Percentiles rank a stretch among this genome's conserved stretches.
These are phyloP conservation scores for Psilocybe tampanensis DNA, from an alignment of 768 basidiomycete genomes.

Conservation along the genomic window DNA sequence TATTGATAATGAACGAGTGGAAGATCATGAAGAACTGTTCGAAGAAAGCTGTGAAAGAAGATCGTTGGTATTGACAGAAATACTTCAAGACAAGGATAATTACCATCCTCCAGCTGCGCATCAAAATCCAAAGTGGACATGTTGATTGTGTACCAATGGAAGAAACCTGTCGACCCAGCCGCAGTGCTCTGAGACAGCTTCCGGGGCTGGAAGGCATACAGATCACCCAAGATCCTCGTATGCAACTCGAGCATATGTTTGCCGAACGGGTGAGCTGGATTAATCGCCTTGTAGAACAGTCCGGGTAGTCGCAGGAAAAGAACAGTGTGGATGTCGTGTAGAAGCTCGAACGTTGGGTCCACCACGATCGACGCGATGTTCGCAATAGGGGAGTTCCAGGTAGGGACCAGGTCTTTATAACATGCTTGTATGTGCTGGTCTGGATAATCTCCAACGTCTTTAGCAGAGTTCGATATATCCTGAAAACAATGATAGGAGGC, in stretches of 20 bases:
- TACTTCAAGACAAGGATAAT: not conserved
- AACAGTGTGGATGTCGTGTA: constrained; percentile 18
- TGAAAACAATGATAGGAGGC: constrained; percentile 18
- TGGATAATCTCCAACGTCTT: constrained; percentile 11
- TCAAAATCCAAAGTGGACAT: constrained; percentile 12
- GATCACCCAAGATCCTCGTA: constrained; percentile 14
- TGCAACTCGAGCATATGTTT: constrained; percentile 19
- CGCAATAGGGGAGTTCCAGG: constrained; percentile 19
- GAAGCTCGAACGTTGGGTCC: constrained; percentile 5
- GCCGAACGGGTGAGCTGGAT: constrained; percentile 13
- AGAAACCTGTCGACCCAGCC: constrained; percentile 15
- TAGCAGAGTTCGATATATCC: constrained; percentile 12
- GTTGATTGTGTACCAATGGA: constrained; percentile 23
- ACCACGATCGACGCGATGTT: constrained; percentile 16
- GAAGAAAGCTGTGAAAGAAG: constrained; percentile 8
- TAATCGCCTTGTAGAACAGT: constrained; percentile 18
- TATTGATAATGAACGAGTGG: constrained; percentile 12
- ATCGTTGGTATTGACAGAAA: not conserved
- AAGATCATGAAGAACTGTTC: constrained; percentile 19
- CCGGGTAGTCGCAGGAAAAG: constrained; percentile 17
- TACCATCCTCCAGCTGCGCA: constrained; percentile 15
- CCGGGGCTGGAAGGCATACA: constrained; percentile 10
- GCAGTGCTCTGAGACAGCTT: not conserved
- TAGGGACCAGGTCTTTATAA: constrained; percentile 16
- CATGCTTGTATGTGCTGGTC: constrained; percentile 17